Evolutionary conservation across 805 yeast genomes (phyloP), one percentile per base, ranked within the genome.

Genomic region (Candida khao-thaluensis): DNA sequence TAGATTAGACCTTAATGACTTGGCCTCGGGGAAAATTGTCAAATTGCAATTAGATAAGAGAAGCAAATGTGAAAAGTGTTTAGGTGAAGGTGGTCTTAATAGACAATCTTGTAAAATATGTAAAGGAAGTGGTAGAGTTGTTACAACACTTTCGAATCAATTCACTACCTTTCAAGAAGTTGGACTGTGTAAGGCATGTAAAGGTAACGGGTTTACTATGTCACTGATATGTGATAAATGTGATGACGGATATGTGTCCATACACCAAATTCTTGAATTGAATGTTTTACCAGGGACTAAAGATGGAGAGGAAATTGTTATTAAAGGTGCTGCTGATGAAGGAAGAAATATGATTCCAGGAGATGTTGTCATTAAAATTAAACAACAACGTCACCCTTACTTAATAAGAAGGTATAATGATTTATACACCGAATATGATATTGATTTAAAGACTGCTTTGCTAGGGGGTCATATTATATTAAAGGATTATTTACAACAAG

Each of bases 301-400:
- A 29, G 56, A 72, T 35, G 79, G 81, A 0, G 79, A 78, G 44
- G 59, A 64, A 31, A 69, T 81, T 14, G 62, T 77, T 1, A 59
- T 81, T 15, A 62, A 71, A n/a, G 76, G 80, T 5, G 81, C 76
- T 49, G 85, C 82, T 0, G 89, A 83, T 51, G 84, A 82, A 55
- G 83, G 79, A 0, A 55, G 73, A 14, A 67, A 71, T 43, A 61
- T 77, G 3, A 59, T 73, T 3, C 84, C 89, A 0, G 90, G 90
- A 2, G 86, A 83, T 54, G 82, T 83, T 5, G 60, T 81, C 2
- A 71, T 83, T 7, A 76, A 73, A 1, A 55, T 83, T 17, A 66
- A 67, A 26, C 72, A 74, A 47, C 43, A 65, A 33, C 49, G 53
- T 4, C 71, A 68, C 46, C 56, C 59, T 7, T 49, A 44, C 14